Evolutionary conservation across 2,329 filamentous ascomycete species (phyloP).

Genomic region (Fusarium siculi): DNA sequence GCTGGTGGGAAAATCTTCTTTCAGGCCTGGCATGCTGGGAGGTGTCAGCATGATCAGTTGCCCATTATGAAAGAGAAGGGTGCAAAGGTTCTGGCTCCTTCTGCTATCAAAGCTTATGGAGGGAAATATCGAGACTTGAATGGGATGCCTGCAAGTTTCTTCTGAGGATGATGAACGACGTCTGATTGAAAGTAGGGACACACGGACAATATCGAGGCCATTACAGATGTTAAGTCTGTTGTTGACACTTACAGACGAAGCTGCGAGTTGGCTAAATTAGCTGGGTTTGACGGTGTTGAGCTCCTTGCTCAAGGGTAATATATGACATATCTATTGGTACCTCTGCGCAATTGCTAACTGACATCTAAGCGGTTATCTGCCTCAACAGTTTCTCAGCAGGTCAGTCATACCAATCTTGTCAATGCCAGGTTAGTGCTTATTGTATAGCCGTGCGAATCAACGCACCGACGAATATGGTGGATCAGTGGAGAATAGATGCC

Average conservation of each 20-base stretch:
- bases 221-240: not conserved
- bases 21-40: slow-evolving; percentile 18
- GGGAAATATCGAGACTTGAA: slow-evolving; percentile 8
- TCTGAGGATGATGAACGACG: rapidly evolving
- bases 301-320: slow-evolving; percentile 4
- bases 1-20: slow-evolving; percentile 4
- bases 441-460: not conserved
- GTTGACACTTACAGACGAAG: not conserved
- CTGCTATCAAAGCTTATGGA: not conserved
- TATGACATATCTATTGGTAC: not conserved
- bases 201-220: not conserved
- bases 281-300: slow-evolving; percentile 5
- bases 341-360: not conserved
- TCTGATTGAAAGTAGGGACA: not conserved
- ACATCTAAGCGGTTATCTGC: not conserved
- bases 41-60: slow-evolving; percentile 13
- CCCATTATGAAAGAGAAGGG: not conserved
- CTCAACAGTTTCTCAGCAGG: slow-evolving; percentile 6
- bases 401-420: not conserved
- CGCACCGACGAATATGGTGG: not conserved
- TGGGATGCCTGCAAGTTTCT: not conserved
- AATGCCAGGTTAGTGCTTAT: not conserved
- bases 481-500: slow-evolving; percentile 4
- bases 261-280: not conserved
- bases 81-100: slow-evolving; percentile 1